phyloP scores from a whole-genome alignment of 306 rosid genomes.

The Cicer judaicum region DNA sequence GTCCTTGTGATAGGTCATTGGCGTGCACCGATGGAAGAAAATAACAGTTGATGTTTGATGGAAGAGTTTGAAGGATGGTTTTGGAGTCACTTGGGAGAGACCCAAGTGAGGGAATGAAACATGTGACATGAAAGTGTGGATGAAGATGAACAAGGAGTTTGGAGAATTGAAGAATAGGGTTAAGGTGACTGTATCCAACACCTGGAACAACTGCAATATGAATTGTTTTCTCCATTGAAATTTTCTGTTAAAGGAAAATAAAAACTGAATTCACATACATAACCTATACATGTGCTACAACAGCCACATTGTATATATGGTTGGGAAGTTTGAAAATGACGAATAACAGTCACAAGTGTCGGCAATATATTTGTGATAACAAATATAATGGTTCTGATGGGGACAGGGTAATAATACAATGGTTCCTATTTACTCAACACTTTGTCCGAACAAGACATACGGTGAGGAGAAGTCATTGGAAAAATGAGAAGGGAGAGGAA shows the following conservation, averaged over 20 bases:
- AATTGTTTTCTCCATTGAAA: constrained; percentile 32
- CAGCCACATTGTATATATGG: background rate
- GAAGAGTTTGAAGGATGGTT: constrained; percentile 23
- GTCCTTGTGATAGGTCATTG: constrained; percentile 1
- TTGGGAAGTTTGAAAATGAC: too few relatives aligned
- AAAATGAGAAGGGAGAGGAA: too few relatives aligned
- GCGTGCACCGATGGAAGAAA: constrained; percentile 12
- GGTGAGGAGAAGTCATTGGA: too few relatives aligned
- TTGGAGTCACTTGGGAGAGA: constrained; percentile 25
- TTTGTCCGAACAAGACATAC: too few relatives aligned
- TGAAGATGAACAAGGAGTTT: constrained; percentile 30
- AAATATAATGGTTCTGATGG: too few relatives aligned
- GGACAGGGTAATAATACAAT: too few relatives aligned
- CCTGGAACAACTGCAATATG: constrained; percentile 38
- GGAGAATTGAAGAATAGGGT: constrained; percentile 45
- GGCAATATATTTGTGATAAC: too few relatives aligned
- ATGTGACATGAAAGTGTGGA: constrained; percentile 30
- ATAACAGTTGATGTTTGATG: constrained; percentile 18
- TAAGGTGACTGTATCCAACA: constrained; percentile 29
- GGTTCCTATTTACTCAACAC: too few relatives aligned
- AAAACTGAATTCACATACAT: background rate
- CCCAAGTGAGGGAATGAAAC: constrained; percentile 8
- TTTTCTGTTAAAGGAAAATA: background rate
- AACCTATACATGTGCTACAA: background rate
- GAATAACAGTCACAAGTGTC: too few relatives aligned